Evolutionary conservation across 2,329 filamentous ascomycete species (phyloP), one percentile per base, ranked within the genome.

Genomic region (Erysiphe pulchra): DNA sequence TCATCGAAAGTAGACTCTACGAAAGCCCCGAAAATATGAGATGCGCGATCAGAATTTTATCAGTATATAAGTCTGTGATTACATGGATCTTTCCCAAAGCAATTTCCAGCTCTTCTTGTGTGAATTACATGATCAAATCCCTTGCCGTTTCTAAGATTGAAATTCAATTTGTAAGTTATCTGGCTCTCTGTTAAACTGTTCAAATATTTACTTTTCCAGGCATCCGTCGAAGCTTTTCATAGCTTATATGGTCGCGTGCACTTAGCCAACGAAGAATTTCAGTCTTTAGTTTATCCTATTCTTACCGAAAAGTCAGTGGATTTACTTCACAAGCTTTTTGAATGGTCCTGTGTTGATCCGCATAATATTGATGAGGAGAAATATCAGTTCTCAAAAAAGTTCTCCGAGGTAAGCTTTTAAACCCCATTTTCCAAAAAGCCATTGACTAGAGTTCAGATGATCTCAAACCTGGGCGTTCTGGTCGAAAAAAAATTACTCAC

Each of bases 311-410:
- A 75, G 47, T 80, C 77, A 50, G 71, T 92, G 38, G 67, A 70
- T 34, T 68, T 92, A 8, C 73, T 86, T 53, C 73, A 71, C 50
- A 72, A 76, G 48, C 68, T 93, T 12, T 85, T 83, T 54, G 73
- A 79, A 50, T 90, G 82, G 80, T 82, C 83, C 4, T 62, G 75
- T 11, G 77, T 87, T 39, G 79, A 85, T 51, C 72, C 83, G 2
- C 73, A 82, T 48, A 79, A 93, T 53, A 75, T 93, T 48, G 82
- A 94, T 52, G 84, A 93, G 55, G 78, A 85, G 56, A 92, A 85
- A 58, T 95, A 98, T 59, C 75, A 83, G 46, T 75, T 94, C 53
- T 76, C 82, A 37, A 95, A 95, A 64, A 94, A 92, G 61, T 73
- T 95, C 42, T 85, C 86, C 1, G 90, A 98, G 71, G 81, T 85